Conservation (phyloP, 2,329 filamentous ascomycete species). For the Xylaria arbuscula region DNA sequence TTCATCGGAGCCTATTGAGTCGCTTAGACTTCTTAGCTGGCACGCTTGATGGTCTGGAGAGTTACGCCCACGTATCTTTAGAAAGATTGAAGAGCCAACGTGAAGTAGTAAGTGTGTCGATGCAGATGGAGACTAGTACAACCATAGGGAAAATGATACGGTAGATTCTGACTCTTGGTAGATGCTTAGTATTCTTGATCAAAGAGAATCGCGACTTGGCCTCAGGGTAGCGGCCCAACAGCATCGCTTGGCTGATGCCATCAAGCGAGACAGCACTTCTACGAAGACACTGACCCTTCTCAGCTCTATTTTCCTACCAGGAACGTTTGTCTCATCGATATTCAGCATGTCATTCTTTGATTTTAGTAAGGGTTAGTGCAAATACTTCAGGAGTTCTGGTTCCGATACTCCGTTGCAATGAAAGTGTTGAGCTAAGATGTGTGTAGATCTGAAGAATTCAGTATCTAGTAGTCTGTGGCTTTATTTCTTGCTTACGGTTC, state of each 20-base stretch:
- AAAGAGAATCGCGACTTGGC: slow-evolving; percentile 52
- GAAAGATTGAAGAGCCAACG: slow-evolving; percentile 51
- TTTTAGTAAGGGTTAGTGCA: slow-evolving; percentile 25
- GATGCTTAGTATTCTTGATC: slow-evolving; percentile 52
- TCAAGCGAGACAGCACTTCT: slow-evolving; percentile 43
- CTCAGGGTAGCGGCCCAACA: slow-evolving; percentile 47
- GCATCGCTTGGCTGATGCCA: slow-evolving; percentile 40
- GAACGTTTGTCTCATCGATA: slow-evolving; percentile 33
- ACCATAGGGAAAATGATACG: not conserved
- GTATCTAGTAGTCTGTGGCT: slow-evolving; percentile 21
- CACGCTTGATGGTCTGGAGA: slow-evolving; percentile 52
- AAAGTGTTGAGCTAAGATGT: not conserved
- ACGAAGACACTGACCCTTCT: slow-evolving; percentile 43
- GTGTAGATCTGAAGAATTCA: slow-evolving; percentile 7
- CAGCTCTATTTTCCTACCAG: slow-evolving; percentile 34
- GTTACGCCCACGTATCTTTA: slow-evolving; percentile 51
- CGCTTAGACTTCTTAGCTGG: slow-evolving; percentile 49
- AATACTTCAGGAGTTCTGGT: no score
- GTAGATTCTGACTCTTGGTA: slow-evolving; percentile 27
- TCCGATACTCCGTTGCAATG: not conserved
- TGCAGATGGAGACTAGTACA: no score
- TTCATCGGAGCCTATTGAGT: slow-evolving; percentile 47
- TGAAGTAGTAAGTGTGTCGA: slow-evolving; percentile 46
- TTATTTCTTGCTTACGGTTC: slow-evolving; percentile 18
- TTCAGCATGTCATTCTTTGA: slow-evolving; percentile 33